Evolutionary conservation across 2,329 filamentous ascomycete species (phyloP).

Genomic region (Neopestalotiopsis sp.): DNA sequence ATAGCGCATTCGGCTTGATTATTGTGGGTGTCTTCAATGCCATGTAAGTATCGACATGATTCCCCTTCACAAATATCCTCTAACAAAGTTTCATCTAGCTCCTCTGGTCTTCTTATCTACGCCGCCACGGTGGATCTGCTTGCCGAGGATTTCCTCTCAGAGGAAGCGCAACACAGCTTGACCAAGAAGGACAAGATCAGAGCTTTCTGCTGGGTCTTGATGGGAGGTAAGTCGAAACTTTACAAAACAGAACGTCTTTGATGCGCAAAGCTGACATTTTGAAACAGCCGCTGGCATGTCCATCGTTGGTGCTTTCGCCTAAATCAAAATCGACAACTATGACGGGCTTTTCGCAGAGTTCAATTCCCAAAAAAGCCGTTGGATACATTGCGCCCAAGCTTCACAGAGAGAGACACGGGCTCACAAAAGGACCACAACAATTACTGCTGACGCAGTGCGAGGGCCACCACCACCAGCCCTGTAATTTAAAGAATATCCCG

Average conservation of each 20-base stretch:
- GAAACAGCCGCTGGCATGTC: constrained; percentile 49
- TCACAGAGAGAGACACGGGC: too few relatives aligned
- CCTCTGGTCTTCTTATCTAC: constrained; percentile 65
- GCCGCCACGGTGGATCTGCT: constrained; percentile 67
- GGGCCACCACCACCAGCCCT: background rate
- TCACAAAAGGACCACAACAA: background rate
- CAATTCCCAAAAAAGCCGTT: too few relatives aligned
- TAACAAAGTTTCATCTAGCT: constrained; percentile 41
- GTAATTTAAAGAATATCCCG: background rate
- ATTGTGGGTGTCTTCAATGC: constrained; percentile 70
- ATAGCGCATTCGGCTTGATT: constrained; percentile 67
- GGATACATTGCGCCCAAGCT: too few relatives aligned
- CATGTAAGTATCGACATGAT: constrained; percentile 49
- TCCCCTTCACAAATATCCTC: background rate
- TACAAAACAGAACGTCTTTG: background rate
- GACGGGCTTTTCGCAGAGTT: too few relatives aligned
- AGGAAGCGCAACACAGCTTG: constrained; percentile 56
- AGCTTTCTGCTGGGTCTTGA: constrained; percentile 56
- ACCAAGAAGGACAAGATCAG: constrained; percentile 56
- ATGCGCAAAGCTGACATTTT: constrained; percentile 33
- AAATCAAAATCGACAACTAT: constrained; percentile 17
- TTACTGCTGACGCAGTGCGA: background rate
- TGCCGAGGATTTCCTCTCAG: constrained; percentile 69
- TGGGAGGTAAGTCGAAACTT: constrained; percentile 45
- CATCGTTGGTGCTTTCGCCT: constrained; percentile 52